These are phyloP conservation scores for Solanum lignicaule DNA, from an alignment of 257 asterid species.

Conservation along the genomic window DNA sequence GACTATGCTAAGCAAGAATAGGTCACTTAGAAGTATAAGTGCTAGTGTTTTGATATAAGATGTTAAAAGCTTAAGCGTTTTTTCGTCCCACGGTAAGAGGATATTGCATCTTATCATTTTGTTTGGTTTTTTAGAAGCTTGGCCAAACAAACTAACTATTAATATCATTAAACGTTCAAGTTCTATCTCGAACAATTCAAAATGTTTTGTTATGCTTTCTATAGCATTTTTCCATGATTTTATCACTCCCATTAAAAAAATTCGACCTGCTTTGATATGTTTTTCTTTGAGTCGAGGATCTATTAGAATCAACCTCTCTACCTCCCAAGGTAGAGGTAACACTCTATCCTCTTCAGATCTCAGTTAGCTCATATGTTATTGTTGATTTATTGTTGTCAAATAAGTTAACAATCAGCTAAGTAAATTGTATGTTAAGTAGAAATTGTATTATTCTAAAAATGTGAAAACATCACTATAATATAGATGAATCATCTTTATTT, in stretches of 20 bases:
- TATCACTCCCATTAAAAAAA: not conserved
- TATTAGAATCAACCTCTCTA: too few relatives aligned
- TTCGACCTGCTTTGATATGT: too few relatives aligned
- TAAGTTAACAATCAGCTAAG: not conserved
- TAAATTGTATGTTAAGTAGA: not conserved
- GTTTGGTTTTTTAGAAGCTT: not conserved
- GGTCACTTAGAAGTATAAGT: not conserved
- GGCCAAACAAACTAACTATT: not conserved
- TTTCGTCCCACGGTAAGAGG: not conserved
- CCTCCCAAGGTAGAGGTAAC: not conserved
- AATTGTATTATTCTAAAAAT: not conserved
- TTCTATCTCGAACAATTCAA: not conserved
- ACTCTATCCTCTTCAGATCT: not conserved
- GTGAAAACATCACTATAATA: not conserved
- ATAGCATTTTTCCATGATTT: not conserved
- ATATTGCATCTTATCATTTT: not conserved
- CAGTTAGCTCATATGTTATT: not conserved
- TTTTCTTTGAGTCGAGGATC: too few relatives aligned
- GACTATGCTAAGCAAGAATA: not conserved
- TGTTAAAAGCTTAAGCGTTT: not conserved
- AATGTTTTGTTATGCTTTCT: too few relatives aligned
- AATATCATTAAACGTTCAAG: not conserved
- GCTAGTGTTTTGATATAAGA: not conserved
- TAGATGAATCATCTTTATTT: not conserved
- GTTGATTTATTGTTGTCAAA: not conserved